Conservation (phyloP, 2,329 filamentous ascomycete genomes). For the Neonectria ditissima region DNA sequence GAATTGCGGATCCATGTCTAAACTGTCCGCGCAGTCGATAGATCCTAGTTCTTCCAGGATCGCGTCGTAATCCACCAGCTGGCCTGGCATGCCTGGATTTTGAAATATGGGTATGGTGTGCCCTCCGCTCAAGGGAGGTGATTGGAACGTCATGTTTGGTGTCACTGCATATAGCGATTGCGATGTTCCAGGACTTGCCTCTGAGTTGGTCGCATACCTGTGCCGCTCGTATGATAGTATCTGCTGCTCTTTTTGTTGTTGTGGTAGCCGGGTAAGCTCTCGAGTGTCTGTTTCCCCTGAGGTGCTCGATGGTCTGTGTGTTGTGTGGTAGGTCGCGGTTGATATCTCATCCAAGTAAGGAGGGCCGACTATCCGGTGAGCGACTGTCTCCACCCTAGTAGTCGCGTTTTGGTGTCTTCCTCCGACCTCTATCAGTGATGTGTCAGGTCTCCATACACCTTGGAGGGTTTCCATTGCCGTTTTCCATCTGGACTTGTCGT, state of each 20-base stretch:
- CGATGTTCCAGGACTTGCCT: constrained; percentile 37
- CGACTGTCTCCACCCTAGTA: constrained; percentile 32
- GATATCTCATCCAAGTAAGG: constrained; percentile 45
- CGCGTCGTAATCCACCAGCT: constrained; percentile 61
- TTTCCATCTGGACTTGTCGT: constrained; percentile 50
- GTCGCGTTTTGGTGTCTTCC: constrained; percentile 39
- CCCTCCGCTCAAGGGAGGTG: constrained; percentile 35
- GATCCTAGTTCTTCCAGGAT: constrained; percentile 65
- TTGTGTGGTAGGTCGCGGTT: constrained; percentile 43
- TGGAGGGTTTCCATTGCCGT: constrained; percentile 43
- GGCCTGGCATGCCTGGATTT: constrained; percentile 35
- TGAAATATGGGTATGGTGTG: constrained; percentile 39
- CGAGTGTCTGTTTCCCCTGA: constrained; percentile 36
- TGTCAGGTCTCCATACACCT: constrained; percentile 41
- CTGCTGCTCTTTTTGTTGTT: constrained; percentile 37
- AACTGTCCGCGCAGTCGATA: constrained; percentile 61
- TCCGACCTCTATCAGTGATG: constrained; percentile 28
- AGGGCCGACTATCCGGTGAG: constrained; percentile 32
- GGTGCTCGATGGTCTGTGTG: constrained; percentile 37
- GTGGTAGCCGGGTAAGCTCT: constrained; percentile 41
- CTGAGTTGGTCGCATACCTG: constrained; percentile 33
- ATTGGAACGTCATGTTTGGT: constrained; percentile 42
- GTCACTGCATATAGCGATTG: constrained; percentile 41
- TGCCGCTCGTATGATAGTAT: constrained; percentile 39
- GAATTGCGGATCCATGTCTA: constrained; percentile 70